Conservation (phyloP, 1,139 yeast genomes). For the Kurtzmaniella natalensis region DNA sequence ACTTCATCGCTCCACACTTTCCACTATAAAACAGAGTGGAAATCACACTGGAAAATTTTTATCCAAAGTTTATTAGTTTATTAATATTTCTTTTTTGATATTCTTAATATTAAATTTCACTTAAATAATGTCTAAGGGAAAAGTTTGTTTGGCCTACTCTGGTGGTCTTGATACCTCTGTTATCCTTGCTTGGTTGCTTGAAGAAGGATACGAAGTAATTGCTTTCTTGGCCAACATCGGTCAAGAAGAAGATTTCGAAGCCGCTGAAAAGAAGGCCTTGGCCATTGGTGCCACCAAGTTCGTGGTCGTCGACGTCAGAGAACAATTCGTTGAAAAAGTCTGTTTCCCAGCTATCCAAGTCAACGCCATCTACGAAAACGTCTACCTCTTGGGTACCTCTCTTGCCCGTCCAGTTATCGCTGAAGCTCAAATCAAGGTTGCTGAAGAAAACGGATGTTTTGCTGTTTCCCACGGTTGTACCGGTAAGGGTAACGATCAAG, state of each 20-base stretch:
- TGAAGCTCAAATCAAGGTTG: constrained; percentile 94
- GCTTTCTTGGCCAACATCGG: constrained; percentile 98
- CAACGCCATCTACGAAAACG: constrained; percentile 96
- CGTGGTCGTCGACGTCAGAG: constrained; percentile 90
- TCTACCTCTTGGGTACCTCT: constrained; percentile 92
- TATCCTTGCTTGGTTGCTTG: constrained; percentile 95
- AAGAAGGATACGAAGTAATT: constrained; percentile 95
- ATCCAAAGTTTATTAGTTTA: constrained; percentile 20
- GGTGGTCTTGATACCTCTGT: constrained; percentile 99
- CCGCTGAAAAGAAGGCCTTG: constrained; percentile 93
- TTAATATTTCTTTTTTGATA: constrained; percentile 4
- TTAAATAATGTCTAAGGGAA: constrained; percentile 80
- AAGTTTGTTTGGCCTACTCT: constrained; percentile 97
- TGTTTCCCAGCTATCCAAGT: constrained; percentile 96
- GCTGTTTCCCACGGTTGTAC: constrained; percentile 99
- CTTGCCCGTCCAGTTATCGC: constrained; percentile 98
- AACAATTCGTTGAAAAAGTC: constrained; percentile 89
- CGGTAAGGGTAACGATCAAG: constrained; percentile 99
- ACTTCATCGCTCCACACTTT: background rate
- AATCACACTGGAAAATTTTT: constrained; percentile 3
- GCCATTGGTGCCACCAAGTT: constrained; percentile 96
- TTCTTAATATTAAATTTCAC: constrained; percentile 2
- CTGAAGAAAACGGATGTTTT: constrained; percentile 95
- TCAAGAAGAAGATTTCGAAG: constrained; percentile 98
- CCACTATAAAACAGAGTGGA: constrained; percentile 5